These are phyloP conservation scores for Hippophae gyantsensis DNA, from an alignment of 306 rosid species.

Conservation along the genomic window DNA sequence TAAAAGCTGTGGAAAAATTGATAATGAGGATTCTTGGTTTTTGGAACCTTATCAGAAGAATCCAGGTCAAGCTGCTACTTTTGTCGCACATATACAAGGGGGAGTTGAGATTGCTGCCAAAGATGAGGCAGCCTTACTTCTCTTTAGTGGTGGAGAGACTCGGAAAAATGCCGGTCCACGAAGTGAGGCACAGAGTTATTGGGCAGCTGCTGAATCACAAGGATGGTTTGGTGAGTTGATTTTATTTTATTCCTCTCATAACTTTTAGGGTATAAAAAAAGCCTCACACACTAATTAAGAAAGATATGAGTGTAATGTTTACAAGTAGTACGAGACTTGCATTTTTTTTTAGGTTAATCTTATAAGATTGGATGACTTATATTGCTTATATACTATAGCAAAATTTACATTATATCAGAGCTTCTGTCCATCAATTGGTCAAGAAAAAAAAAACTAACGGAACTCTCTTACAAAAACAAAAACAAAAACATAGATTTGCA, in stretches of 20 bases:
- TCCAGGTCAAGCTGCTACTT: conserved; percentile 86
- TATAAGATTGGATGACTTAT: too few relatives aligned
- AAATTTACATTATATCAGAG: too few relatives aligned
- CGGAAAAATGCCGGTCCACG: conserved; percentile 82
- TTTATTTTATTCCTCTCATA: not conserved
- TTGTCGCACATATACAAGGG: conserved; percentile 54
- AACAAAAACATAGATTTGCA: too few relatives aligned
- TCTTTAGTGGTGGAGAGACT: conserved; percentile 98
- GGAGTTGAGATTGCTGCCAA: conserved; percentile 49
- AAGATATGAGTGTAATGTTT: too few relatives aligned
- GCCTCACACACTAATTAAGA: not conserved
- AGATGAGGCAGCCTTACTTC: conserved; percentile 56
- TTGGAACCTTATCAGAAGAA: conserved; percentile 87
- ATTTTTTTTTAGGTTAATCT: too few relatives aligned
- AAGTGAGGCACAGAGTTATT: conserved; percentile 95
- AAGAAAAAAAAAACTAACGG: too few relatives aligned
- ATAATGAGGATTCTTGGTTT: conserved; percentile 84
- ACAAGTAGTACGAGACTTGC: too few relatives aligned
- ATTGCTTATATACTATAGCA: too few relatives aligned
- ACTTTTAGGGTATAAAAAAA: not conserved
- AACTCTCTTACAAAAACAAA: too few relatives aligned
- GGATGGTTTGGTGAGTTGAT: conserved; percentile 80
- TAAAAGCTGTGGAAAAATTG: conserved; percentile 66
- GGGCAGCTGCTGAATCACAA: conserved; percentile 78
- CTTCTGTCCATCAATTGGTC: too few relatives aligned